Conservation (phyloP, 2,329 filamentous ascomycete genomes). For the Microdochium nivale region DNA sequence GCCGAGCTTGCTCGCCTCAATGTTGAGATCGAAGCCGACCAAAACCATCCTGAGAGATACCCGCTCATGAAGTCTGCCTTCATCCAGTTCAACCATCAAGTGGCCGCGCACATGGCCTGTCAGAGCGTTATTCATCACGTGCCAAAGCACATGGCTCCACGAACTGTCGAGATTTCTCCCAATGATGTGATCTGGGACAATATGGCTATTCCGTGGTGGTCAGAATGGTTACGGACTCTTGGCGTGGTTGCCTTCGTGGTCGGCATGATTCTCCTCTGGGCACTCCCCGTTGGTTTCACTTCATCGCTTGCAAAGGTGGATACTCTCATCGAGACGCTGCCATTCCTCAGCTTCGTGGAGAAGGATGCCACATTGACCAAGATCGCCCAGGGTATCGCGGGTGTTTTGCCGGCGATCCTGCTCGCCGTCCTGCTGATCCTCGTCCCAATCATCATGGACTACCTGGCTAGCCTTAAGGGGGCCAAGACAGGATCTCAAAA, state of each 20-base stretch:
- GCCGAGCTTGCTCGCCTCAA: conserved; percentile 82
- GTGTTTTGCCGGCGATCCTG: conserved; percentile 74
- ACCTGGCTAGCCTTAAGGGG: conserved; percentile 67
- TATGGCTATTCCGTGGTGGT: conserved; percentile 94
- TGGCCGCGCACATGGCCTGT: conserved; percentile 96
- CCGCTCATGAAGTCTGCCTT: conserved; percentile 95
- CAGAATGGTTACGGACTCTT: conserved; percentile 65
- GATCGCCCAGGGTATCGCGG: conserved; percentile 59
- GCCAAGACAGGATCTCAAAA: conserved; percentile 74
- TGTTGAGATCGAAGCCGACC: conserved; percentile 83
- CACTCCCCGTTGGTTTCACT: conserved; percentile 82
- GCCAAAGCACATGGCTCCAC: conserved; percentile 86
- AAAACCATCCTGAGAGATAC: conserved; percentile 75
- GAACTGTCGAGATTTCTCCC: conserved; percentile 87
- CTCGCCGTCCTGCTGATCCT: conserved; percentile 72
- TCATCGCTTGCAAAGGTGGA: conserved; percentile 73
- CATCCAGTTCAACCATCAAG: conserved; percentile 96
- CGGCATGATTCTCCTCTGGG: conserved; percentile 81
- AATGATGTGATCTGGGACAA: conserved; percentile 95
- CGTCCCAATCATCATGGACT: conserved; percentile 68
- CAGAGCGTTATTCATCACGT: conserved; percentile 86
- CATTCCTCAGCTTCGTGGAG: conserved; percentile 64
- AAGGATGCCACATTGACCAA: conserved; percentile 50
- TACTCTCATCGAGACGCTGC: conserved; percentile 53
- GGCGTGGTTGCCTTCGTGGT: conserved; percentile 57